Conservation (phyloP, 805 yeast species). For the Saturnispora hagleri region DNA sequence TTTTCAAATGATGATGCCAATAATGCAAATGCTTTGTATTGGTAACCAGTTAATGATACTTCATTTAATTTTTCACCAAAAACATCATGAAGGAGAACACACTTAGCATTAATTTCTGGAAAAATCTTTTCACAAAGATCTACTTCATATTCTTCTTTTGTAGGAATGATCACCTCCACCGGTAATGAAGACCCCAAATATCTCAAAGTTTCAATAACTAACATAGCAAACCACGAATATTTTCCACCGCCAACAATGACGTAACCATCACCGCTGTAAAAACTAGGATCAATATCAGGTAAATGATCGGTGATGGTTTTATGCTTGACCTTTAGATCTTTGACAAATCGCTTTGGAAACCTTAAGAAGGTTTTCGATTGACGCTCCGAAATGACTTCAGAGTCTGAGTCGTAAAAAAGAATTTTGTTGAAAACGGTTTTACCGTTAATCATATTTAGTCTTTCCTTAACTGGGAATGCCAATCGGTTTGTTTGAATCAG, state of each 20-base stretch:
- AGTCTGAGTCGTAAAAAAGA: slow-evolving; percentile 4
- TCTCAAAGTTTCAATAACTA: slow-evolving; percentile 33
- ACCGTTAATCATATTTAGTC: slow-evolving; percentile 19
- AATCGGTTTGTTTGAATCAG: slow-evolving; percentile 23
- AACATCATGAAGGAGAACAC: slow-evolving; percentile 31
- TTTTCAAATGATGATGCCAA: slow-evolving; percentile 43
- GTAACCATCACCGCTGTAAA: slow-evolving; percentile 24
- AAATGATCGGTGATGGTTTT: slow-evolving; percentile 33
- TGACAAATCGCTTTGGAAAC: slow-evolving; percentile 32
- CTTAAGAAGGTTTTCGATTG: slow-evolving; percentile 8
- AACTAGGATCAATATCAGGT: slow-evolving; percentile 30
- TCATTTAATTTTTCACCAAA: slow-evolving; percentile 24
- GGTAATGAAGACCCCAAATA: slow-evolving; percentile 35
- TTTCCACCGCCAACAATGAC: slow-evolving; percentile 38
- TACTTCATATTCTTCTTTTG: slow-evolving; percentile 12
- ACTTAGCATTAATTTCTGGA: slow-evolving; percentile 34
- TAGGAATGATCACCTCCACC: slow-evolving; percentile 16
- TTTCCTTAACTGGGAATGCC: slow-evolving; percentile 25
- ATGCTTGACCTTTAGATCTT: slow-evolving; percentile 40
- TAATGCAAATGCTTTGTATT: slow-evolving; percentile 34
- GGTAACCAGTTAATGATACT: slow-evolving; percentile 28
- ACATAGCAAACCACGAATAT: slow-evolving; percentile 33
- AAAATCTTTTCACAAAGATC: slow-evolving; percentile 28
- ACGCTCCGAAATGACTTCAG: slow-evolving; percentile 10
- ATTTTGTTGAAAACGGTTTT: slow-evolving; percentile 17